Conservation (phyloP, 2,329 filamentous ascomycete species). For the Trichoderma sp. region DNA sequence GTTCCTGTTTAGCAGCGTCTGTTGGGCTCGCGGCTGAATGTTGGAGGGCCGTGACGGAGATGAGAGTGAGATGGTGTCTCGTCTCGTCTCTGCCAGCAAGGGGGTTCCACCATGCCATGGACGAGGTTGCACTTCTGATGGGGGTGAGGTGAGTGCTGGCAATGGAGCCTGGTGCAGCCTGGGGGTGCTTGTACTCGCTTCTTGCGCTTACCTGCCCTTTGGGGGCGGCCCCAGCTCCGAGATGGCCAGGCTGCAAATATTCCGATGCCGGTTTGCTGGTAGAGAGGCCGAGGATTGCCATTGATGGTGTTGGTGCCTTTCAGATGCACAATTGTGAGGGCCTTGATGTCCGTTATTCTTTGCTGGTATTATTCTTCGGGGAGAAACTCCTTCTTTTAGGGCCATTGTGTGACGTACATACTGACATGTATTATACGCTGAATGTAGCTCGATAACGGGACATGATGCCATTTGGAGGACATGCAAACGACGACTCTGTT, state of each 20-base stretch:
- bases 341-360: too few species aligned
- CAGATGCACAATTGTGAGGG: too few species aligned
- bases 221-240: slow-evolving; percentile 14
- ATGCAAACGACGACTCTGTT: neutral
- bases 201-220: neutral
- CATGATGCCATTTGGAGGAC: neutral
- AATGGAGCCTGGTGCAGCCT: neutral
- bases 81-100: neutral
- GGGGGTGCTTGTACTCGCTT: neutral
- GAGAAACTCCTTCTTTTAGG: too few species aligned
- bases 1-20: neutral
- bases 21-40: neutral
- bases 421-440: too few species aligned
- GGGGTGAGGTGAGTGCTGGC: neutral
- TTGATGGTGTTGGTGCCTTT: too few species aligned
- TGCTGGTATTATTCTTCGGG: too few species aligned
- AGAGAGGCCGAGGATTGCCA: too few species aligned
- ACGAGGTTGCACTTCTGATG: slow-evolving; percentile 4
- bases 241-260: slow-evolving; percentile 10
- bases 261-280: neutral
- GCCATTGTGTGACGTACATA: too few species aligned
- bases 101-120: neutral
- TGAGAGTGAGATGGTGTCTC: slow-evolving; percentile 26
- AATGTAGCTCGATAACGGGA: too few species aligned
- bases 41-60: slow-evolving; percentile 1